Evolutionary conservation across 306 rosid genomes (phyloP).

Genomic region (Arachis hypogaea): DNA sequence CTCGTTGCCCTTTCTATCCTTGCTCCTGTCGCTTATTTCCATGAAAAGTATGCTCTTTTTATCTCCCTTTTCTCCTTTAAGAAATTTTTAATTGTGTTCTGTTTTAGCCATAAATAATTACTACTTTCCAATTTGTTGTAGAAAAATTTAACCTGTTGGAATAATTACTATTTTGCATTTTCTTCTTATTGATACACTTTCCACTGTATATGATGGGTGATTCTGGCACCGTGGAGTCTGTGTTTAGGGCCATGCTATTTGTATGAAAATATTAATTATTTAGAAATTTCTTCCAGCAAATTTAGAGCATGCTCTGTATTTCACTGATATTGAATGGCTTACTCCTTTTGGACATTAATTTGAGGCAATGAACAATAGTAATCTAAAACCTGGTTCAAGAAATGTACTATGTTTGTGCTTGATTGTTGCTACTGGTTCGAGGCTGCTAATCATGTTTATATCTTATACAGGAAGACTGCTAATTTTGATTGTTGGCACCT

Average conservation of each 20-base stretch:
- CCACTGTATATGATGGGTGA: neutral
- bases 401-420: neutral
- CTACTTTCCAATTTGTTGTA: neutral
- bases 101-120: neutral
- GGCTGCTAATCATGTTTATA: slow-evolving; percentile 13
- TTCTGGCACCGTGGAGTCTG: slow-evolving; percentile 4
- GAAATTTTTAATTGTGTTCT: neutral
- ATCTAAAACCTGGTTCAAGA: slow-evolving; percentile 22
- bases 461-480: neutral
- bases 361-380: slow-evolving; percentile 1
- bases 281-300: slow-evolving; percentile 21
- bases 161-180: neutral
- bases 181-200: neutral
- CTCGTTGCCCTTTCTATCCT: slow-evolving; percentile 73
- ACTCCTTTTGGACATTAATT: slow-evolving; percentile 11
- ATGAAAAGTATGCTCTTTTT: slow-evolving; percentile 64
- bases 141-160: neutral
- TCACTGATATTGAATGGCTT: neutral
- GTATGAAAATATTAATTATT: neutral
- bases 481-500: slow-evolving; percentile 6
- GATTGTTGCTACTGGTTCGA: slow-evolving; percentile 24
- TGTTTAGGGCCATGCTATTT: neutral
- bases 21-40: slow-evolving; percentile 72
- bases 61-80: no score
- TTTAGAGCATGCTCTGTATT: slow-evolving; percentile 11